Percentiles rank a stretch among this genome's conserved stretches.
Conservation (phyloP, 306 rosid species). For the Aeschynomene evenia region DNA sequence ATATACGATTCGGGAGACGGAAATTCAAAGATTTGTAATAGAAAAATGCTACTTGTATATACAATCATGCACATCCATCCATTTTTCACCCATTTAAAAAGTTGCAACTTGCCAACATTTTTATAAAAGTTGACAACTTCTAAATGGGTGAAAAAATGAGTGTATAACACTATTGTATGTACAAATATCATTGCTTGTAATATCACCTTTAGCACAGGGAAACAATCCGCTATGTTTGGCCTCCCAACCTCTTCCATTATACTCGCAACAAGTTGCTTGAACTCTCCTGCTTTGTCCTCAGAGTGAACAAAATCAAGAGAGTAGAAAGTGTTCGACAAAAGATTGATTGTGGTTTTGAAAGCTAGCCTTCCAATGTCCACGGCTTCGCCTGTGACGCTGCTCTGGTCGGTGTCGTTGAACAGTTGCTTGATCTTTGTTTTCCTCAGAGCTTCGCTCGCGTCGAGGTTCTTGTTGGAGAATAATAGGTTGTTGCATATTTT, state of each 20-base stretch:
- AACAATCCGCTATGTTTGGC: slow-evolving; percentile 34
- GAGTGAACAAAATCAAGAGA: slow-evolving; percentile 45
- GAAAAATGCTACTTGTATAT: too few relatives aligned
- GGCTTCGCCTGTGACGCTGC: slow-evolving; percentile 18
- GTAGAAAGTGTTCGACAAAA: slow-evolving; percentile 46
- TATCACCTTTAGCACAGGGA: slow-evolving; percentile 30
- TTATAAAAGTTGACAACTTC: too few relatives aligned
- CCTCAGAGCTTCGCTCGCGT: slow-evolving; percentile 14
- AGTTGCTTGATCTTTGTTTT: slow-evolving; percentile 32
- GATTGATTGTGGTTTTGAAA: slow-evolving; percentile 38
- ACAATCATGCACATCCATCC: too few relatives aligned
- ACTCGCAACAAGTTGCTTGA: slow-evolving; percentile 11
- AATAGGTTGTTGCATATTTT: slow-evolving; percentile 33
- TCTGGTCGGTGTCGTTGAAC: background rate
- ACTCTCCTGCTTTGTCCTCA: slow-evolving; percentile 5
- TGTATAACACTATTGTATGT: too few relatives aligned
- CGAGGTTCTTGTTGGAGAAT: slow-evolving; percentile 44
- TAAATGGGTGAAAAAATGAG: too few relatives aligned
- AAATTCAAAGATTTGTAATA: too few relatives aligned
- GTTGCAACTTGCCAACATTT: too few relatives aligned
- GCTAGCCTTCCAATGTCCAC: slow-evolving; percentile 47
- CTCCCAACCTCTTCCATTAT: slow-evolving; percentile 36
- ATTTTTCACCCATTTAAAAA: too few relatives aligned
- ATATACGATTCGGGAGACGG: too few relatives aligned
- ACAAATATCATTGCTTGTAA: too few relatives aligned